Base-by-base conservation (phyloP, 169 alveolate genomes). In the Plasmodium gallinaceum region DNA sequence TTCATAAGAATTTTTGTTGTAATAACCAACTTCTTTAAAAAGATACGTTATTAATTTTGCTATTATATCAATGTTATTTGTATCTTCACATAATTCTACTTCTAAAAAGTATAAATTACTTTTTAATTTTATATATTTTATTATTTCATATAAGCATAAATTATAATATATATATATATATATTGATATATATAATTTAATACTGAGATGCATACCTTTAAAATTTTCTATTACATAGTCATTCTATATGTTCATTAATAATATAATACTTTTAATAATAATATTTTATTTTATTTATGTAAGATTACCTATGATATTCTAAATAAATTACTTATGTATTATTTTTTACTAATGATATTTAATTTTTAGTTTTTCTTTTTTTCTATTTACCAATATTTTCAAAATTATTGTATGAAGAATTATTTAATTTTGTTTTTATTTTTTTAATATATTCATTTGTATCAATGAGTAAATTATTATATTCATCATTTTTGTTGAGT, bases 401-500 rank as follows among this genome's bases (percentile, higher is more conserved):
- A 26, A 64, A 78, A 37, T 78, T 70, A 39, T 51, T 69, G 70
- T 43, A 78, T 16, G 89, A 78, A 51, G 74, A 68, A n/a, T 57
- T 76, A 51, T 76, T 52, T 22, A 78, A 57, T 43, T 78, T 78
- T 16, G 73, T 18, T 58, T 78, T 78, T 64, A 78, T 66, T 45
- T 43, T 62, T 51, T 78, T 78, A 12, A 78, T 70, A 43, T 58
- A 66, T 78, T 78, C 89, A 20, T 78, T 78, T 52, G 89, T 78
- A 42, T 78, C 89, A 22, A 65, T 37, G 12, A 78, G 61, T n/a
- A 78, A 64, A 42, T 70, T 58, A 24, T 52, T 78, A 52, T 78
- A 52, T 69, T 78, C 89, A 26, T 78, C 74, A 78, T 78, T 78
- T 78, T 65, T 78, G 54, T 42, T 58, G 14, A 78, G 89, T 37